Evolutionary conservation across 371 early-diverging fungal genomes (phyloP).

Genomic region (Haplosporangium sp.): DNA sequence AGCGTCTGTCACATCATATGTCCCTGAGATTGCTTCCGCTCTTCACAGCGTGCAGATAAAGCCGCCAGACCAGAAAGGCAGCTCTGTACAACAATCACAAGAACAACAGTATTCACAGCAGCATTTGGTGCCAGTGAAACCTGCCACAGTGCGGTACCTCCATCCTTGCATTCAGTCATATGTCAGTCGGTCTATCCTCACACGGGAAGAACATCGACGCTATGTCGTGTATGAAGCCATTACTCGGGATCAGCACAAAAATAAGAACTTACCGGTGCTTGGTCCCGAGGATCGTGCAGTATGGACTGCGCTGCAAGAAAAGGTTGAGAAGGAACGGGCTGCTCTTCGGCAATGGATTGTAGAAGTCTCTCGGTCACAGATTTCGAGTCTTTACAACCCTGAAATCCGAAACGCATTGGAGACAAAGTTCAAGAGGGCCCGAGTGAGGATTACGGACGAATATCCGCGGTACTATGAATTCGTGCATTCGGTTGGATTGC

Average conservation of each 20-base stretch:
- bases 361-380: slow-evolving; percentile 11
- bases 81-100: slow-evolving; percentile 2
- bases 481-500: slow-evolving; percentile 31
- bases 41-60: slow-evolving; percentile 6
- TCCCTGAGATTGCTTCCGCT: slow-evolving; percentile 23
- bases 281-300: slow-evolving; percentile 26
- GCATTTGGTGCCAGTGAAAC: slow-evolving; percentile 2
- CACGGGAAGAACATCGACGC: slow-evolving; percentile 43
- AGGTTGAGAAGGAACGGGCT: slow-evolving; percentile 36
- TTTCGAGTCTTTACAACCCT: slow-evolving; percentile 23
- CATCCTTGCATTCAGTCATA: slow-evolving; percentile 44
- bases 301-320: slow-evolving; percentile 29
- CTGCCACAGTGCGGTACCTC: slow-evolving; percentile 3
- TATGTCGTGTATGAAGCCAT: slow-evolving; percentile 35
- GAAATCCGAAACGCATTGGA: slow-evolving; percentile 28
- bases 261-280: slow-evolving; percentile 6
- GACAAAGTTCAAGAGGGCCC: slow-evolving; percentile 29
- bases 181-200: slow-evolving; percentile 31
- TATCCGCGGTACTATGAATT: slow-evolving; percentile 51
- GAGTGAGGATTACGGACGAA: slow-evolving; percentile 28
- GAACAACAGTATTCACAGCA: slow-evolving; percentile 12
- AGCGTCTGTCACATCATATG: slow-evolving; percentile 37
- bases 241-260: slow-evolving; percentile 11
- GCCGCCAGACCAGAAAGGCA: neutral
- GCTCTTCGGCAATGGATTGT: slow-evolving; percentile 42